Evolutionary conservation across 2,329 filamentous ascomycete genomes (phyloP), one percentile per base, ranked within the genome.

Genomic region (Akanthomyces muscarius): DNA sequence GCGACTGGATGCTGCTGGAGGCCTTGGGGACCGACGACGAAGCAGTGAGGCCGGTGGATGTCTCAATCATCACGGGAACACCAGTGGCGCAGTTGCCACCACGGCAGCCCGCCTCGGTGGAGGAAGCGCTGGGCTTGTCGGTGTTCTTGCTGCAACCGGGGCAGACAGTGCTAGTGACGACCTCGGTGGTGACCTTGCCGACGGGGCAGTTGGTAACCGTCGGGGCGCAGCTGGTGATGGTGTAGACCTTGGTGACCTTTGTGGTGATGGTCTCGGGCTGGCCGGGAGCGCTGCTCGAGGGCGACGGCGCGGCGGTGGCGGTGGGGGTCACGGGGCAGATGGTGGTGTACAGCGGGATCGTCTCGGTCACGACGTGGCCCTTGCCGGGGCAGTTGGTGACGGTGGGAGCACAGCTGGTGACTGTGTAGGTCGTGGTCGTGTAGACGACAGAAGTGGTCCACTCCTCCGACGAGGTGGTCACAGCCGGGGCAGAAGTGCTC

Each of bases 191-290:
- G 50, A 72, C 66, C 33, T 65, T 67, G 61, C 73, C 73, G 54
- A 70, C 65, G 42, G 71, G 70, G 71, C 74, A 76, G 69, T 71
- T 66, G 38, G 71, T 65, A 11, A 69, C 68, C 18, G 63, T 67
- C 41, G 72, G 68, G 50, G 70, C 64, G 62, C 74, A 76, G 61
- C 70, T 63, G 18, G 71, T 72, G 62, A 76, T 67, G 52, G 73
- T 74, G 68, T 70, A 73, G n/a, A 50, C 48, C 21, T 59, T 53
- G 28, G 54, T 63, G n/a, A 63, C 28, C 41, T 41, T 59, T 48
- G 47, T 54, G 10, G 50, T 63, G 38, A 38, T 23, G 21, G 54
- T 63, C 48, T 54, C 54, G 38, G 68, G 71, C 67, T 70, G 70
- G n/a, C 21, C 21, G 25, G 18, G 11, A n/a, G 4, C 42, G 50